These are phyloP conservation scores for Salix viminalis DNA, from an alignment of 345 rosid genomes.

Conservation along the genomic window DNA sequence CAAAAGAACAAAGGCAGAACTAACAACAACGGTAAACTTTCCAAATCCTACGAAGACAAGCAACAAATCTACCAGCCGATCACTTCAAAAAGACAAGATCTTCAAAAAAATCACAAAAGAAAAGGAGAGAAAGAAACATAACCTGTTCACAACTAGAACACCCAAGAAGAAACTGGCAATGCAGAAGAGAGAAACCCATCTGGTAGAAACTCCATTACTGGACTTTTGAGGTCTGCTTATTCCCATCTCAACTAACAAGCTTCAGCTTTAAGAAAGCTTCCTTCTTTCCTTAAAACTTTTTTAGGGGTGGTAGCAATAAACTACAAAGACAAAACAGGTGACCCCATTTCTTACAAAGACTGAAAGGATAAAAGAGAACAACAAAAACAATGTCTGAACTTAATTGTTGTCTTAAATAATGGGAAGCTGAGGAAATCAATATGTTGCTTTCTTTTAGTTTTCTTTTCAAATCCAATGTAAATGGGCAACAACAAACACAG, in stretches of 20 bases:
- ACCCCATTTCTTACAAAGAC: slow-evolving; percentile 17
- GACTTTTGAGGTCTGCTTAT: slow-evolving; percentile 53
- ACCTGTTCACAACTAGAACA: slow-evolving; percentile 70
- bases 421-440: background rate
- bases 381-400: background rate
- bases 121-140: slow-evolving; percentile 8
- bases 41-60: background rate
- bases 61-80: slow-evolving; percentile 17
- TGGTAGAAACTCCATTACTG: slow-evolving; percentile 57
- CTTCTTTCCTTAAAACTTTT: slow-evolving; percentile 5
- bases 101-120: slow-evolving; percentile 9
- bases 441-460: slow-evolving; percentile 12
- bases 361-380: slow-evolving; percentile 3
- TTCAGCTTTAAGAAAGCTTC: slow-evolving; percentile 31
- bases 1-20: background rate
- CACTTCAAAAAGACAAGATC: slow-evolving; percentile 40
- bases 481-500: background rate
- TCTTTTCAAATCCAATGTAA: slow-evolving; percentile 4
- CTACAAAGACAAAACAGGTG: slow-evolving; percentile 14
- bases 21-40: background rate
- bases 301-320: background rate
- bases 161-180: slow-evolving; percentile 71
- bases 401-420: background rate
- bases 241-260: slow-evolving; percentile 44
- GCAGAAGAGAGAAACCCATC: slow-evolving; percentile 65